Evolutionary conservation across 176 grass and related monocot species (phyloP), one percentile per base, ranked within the genome.

Genomic region (Eleusine indica): DNA sequence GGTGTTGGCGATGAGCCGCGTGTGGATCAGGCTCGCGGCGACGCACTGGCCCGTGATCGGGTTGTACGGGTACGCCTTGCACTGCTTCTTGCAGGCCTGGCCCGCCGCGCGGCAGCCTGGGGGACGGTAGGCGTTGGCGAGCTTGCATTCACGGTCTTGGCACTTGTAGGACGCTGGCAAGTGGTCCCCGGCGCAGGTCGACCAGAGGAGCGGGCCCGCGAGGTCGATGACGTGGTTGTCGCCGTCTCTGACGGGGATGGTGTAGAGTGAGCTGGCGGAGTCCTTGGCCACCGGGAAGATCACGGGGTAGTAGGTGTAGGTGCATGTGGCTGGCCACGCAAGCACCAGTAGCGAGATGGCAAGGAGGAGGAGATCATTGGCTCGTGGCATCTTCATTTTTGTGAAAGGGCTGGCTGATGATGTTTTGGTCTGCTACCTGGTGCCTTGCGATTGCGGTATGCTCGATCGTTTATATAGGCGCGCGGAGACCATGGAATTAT

Each of bases 131-230:
- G 74, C 65, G 17, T 60, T 85, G 22, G 74, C 83, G 38, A 77
- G 25, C 51, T 1, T 9, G 83, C 83, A 85, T 18, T 12, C 68
- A 3, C 39, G 49, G 64, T 68, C 66, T 3, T 16, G 9, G 74
- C 83, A 85, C 3, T 17, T 2, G 40, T 70, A 19, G 1, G 25
- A 14, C 22, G 64, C 29, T 10, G 60, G 43, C 28, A 70, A 3
- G 17, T 75, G 72, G 51, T 40, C 40, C 39, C 0, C 3, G 0
- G 84, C 49, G 74, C 84, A 83, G 4, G 39, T 78, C 0, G 84
- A 75, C 88, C 88, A 90, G 83, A 86, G 46, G 60, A 84, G 61
- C 58, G 77, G 82, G 15, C 64, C 74, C 56, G 74, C 46, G 21
- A 71, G 42, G 73, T 87, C 79, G 73, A 82, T 3, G 72, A 82